Evolutionary conservation across 805 yeast species (phyloP).

Genomic region (Yarrowia sp.): DNA sequence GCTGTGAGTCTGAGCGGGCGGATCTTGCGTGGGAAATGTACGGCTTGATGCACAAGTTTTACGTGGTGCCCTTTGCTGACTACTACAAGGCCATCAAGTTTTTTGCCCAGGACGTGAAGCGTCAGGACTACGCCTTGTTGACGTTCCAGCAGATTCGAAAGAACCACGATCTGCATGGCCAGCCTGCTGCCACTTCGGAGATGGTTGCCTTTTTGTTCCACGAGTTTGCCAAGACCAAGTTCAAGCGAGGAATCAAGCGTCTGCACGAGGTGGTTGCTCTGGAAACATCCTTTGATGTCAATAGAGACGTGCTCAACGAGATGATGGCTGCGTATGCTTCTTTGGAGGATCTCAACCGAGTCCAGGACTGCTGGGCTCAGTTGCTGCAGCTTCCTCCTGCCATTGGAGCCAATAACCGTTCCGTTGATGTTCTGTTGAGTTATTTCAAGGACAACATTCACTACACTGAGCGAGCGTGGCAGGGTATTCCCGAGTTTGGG

Average conservation of each 20-base stretch:
- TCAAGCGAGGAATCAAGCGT: constrained; percentile 63
- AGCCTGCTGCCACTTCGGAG: constrained; percentile 50
- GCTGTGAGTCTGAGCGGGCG: constrained; percentile 37
- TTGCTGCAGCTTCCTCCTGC: constrained; percentile 56
- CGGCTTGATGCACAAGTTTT: constrained; percentile 53
- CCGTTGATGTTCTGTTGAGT: constrained; percentile 64
- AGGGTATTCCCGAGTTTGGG: constrained; percentile 51
- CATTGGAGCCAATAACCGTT: constrained; percentile 52
- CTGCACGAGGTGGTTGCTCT: constrained; percentile 61
- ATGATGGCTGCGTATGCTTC: constrained; percentile 62
- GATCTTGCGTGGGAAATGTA: constrained; percentile 57
- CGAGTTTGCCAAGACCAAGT: constrained; percentile 56
- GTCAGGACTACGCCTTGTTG: constrained; percentile 60
- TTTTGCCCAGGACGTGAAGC: constrained; percentile 46
- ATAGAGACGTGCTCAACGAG: constrained; percentile 56
- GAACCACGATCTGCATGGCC: constrained; percentile 51
- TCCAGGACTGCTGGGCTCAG: constrained; percentile 58
- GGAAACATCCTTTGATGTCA: constrained; percentile 56
- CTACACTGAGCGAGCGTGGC: constrained; percentile 59
- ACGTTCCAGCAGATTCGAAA: constrained; percentile 60
- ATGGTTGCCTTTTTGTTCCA: constrained; percentile 60
- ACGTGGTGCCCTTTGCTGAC: constrained; percentile 54
- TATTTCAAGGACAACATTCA: constrained; percentile 41
- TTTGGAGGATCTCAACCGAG: constrained; percentile 52
- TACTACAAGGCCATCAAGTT: constrained; percentile 57